Base-by-base conservation (phyloP, 352 stramenopile genomes). In the Salisapilia sapeloensis region DNA sequence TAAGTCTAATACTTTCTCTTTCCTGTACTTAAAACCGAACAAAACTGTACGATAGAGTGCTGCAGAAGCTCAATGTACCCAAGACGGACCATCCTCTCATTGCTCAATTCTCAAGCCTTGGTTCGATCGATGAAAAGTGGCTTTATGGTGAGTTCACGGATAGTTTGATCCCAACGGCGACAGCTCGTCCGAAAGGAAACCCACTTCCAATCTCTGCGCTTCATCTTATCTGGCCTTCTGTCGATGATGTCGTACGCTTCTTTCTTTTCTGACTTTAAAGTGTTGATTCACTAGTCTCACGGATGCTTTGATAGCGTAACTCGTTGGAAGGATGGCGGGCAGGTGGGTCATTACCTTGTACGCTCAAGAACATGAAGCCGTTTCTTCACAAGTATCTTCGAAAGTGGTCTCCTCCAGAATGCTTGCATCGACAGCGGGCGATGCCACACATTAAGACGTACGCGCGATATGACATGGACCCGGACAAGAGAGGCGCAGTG, bases 391-490 rank as follows among this genome's bases (percentile, higher is more conserved):
- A 83, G 28, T 84, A 81, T 38, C 44, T 89, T 12, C 53, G 74
- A 29, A 80, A 76, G 30, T 89, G 74, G 74, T 62, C 55, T 12
- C 74, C 74, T 12, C 64, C 66, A 0, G 8, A 32, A 1, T 25
- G 23, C 17, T 38, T 89, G 17, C 53, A 81, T 23, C 74, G 74
- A 2, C 53, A 81, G 42, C 77, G 75, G 19, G 74, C 62, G 4
- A 85, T 89, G 70, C 74, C 74, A 8, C 74, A 89, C 38, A 84
- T 85, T 45, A 89, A 89, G 44, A 64, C 60, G 20, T 84, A 82
- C 29, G 64, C 66, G 17, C 64, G 65, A 2, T 78, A 78, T 24
- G 37, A 76, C 24, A 41, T 56, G 6, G 44, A 37, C n/a, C 27
- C 50, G 4, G 41, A 40, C 1, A 30, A 35, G 29, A 35, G 29